phyloP scores from a whole-genome alignment of 148 eudicot genomes.

The Chenopodium berlandieri region DNA sequence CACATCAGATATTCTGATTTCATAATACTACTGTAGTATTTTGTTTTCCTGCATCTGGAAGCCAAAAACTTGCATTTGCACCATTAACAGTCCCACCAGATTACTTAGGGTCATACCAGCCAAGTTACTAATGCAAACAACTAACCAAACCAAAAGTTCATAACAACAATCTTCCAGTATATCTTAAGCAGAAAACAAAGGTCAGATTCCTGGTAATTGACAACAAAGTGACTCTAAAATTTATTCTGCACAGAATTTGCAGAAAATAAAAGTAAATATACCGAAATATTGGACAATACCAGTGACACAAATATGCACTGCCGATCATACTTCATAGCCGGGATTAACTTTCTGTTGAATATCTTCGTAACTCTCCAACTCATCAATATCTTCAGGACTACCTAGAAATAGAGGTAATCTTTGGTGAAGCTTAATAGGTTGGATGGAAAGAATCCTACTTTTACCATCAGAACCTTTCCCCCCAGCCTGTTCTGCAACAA shows the following conservation, averaged over 20 bases:
- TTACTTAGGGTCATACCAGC: background rate
- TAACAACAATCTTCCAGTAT: background rate
- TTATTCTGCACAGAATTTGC: background rate
- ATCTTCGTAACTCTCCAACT: conserved; percentile 82
- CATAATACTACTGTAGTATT: no score
- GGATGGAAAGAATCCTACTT: conserved; percentile 65
- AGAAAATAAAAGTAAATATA: background rate
- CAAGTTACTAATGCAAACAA: background rate
- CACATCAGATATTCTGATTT: background rate
- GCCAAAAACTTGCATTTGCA: background rate
- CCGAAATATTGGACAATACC: conserved; percentile 12
- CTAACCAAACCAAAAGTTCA: background rate
- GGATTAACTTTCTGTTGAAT: conserved; percentile 95
- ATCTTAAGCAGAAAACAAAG: background rate
- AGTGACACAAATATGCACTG: conserved; percentile 6
- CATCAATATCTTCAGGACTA: conserved; percentile 87
- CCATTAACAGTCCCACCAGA: background rate
- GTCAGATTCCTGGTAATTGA: background rate
- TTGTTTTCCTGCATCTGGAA: background rate
- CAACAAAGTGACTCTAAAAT: background rate
- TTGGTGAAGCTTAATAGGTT: conserved; percentile 84
- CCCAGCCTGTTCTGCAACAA: conserved; percentile 87
- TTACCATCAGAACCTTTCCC: conserved; percentile 95
- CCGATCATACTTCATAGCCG: conserved; percentile 76
- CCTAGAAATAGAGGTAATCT: conserved; percentile 88